These are phyloP conservation scores for Magnaporthales sp. DNA, from an alignment of 2,329 filamentous ascomycete species.

Conservation along the genomic window DNA sequence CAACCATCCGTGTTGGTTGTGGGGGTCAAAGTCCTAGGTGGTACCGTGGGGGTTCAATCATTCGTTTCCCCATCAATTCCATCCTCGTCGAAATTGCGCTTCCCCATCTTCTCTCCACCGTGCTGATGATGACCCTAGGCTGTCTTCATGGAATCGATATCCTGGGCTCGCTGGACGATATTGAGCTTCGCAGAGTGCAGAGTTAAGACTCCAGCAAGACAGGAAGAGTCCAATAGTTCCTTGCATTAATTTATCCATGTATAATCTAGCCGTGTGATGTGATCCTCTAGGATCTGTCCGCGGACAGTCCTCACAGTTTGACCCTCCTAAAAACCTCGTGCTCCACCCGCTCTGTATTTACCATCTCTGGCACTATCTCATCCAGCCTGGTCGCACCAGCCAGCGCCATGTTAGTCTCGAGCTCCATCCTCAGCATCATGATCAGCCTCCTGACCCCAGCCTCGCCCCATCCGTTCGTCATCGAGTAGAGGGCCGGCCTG, in stretches of 20 bases:
- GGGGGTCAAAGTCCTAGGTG: neutral
- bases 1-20: neutral
- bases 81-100: neutral
- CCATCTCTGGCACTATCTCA: conserved; percentile 9
- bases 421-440: conserved; percentile 8
- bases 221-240: neutral
- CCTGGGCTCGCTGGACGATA: no score
- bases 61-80: neutral
- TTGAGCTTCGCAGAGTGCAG: neutral
- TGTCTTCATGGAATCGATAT: neutral
- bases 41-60: neutral
- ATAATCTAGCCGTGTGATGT: neutral
- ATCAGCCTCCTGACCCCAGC: conserved; percentile 7
- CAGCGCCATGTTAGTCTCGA: conserved; percentile 10
- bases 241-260: neutral
- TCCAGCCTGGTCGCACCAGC: conserved; percentile 7
- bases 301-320: neutral
- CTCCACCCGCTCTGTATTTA: conserved; percentile 3
- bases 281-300: no score
- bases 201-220: neutral
- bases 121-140: neutral
- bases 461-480: conserved; percentile 4
- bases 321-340: neutral
- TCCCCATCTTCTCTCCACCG: neutral
- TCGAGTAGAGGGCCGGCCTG: conserved; percentile 10